phyloP scores from a whole-genome alignment of 2,329 filamentous ascomycete genomes.

The Xylaria sp. region DNA sequence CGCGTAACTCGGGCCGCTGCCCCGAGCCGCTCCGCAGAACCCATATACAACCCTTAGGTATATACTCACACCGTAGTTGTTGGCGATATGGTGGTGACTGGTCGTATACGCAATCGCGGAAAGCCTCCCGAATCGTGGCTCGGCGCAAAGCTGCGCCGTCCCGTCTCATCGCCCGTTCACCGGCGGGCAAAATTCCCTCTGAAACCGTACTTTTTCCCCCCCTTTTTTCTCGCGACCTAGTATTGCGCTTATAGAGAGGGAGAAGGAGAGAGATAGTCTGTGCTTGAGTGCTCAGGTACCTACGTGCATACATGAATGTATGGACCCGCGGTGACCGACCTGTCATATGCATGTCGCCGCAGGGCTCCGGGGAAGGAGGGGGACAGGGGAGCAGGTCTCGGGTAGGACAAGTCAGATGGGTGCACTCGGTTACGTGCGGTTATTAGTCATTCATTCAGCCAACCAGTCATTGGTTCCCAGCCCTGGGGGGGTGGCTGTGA shows the following conservation, averaged over 20 bases:
- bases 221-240: too few relatives aligned
- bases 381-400: too few relatives aligned
- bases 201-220: too few relatives aligned
- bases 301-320: slow-evolving; percentile 3
- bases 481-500: too few relatives aligned
- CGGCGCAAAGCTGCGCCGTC: not conserved
- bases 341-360: slow-evolving; percentile 18
- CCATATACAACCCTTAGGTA: not conserved
- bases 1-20: slow-evolving; percentile 10
- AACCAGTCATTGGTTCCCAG: not conserved
- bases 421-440: slow-evolving; percentile 18
- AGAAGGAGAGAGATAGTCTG: too few relatives aligned
- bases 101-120: not conserved
- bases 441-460: too few relatives aligned
- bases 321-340: slow-evolving; percentile 2
- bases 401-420: slow-evolving; percentile 4
- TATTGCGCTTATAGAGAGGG: too few relatives aligned
- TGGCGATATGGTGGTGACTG: too few relatives aligned
- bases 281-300: slow-evolving; percentile 3
- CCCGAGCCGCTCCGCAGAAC: slow-evolving; percentile 11
- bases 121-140: not conserved
- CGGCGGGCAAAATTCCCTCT: too few relatives aligned
- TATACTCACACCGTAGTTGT: not conserved
- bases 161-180: too few relatives aligned
- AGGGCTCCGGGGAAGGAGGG: slow-evolving; percentile 1